Conservation (phyloP, 768 basidiomycete genomes). For the Leccinellum luteum region DNA sequence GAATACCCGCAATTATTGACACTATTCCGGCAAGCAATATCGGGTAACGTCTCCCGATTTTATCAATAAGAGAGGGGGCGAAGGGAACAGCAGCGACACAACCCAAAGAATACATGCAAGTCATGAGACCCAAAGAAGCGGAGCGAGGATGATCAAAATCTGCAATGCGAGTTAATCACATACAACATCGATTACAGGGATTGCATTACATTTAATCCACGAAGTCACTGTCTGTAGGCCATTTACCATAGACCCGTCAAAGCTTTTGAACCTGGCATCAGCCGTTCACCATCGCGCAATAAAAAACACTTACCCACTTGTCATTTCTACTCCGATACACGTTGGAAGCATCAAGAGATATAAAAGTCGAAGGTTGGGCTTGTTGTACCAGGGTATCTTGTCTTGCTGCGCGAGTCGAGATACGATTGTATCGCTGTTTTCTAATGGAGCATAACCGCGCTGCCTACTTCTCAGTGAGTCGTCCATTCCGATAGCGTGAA, state of each 20-base stretch:
- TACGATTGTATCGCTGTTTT: too few species aligned
- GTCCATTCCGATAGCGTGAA: too few species aligned
- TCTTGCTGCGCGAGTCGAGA: too few species aligned
- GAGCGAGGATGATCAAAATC: slow-evolving; percentile 56
- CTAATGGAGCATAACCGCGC: too few species aligned
- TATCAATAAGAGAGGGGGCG: not conserved
- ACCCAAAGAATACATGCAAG: not conserved
- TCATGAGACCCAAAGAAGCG: not conserved
- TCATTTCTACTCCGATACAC: not conserved
- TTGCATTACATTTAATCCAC: slow-evolving; percentile 50
- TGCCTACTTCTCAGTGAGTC: too few species aligned
- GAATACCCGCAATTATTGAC: not conserved
- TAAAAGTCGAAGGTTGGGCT: too few species aligned
- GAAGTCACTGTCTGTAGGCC: slow-evolving; percentile 58
- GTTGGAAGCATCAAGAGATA: not conserved
- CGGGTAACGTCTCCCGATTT: not conserved
- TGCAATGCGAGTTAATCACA: slow-evolving; percentile 16
- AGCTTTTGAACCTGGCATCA: slow-evolving; percentile 12
- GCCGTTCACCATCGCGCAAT: fast-evolving
- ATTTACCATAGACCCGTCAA: slow-evolving; percentile 56
- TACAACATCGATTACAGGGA: not conserved
- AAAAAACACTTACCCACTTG: not conserved
- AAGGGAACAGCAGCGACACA: not conserved
- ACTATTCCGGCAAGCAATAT: slow-evolving; percentile 26
- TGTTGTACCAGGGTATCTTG: too few species aligned